Evolutionary conservation across 441 rosid species (phyloP).

Genomic region (Hura crepitans): DNA sequence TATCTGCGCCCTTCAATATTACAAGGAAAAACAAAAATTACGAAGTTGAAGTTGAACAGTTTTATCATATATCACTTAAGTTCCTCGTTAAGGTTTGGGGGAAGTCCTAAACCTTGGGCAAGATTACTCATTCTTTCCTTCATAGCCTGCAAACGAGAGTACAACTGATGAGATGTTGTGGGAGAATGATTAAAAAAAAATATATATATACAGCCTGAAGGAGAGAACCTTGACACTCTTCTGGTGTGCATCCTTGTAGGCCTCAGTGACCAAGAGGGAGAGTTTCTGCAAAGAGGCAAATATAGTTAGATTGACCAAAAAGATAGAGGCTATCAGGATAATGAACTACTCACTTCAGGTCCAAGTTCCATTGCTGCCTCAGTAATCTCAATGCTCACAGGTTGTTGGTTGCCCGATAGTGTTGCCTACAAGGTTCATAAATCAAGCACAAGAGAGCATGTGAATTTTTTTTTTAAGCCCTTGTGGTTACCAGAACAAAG

Average conservation of each 20-base stretch:
- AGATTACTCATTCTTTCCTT: conserved; percentile 92
- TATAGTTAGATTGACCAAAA: too few relatives aligned
- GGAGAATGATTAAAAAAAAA: not conserved
- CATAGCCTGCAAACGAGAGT: conserved; percentile 63
- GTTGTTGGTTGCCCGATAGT: conserved; percentile 86
- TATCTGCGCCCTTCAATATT: not conserved
- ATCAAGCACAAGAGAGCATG: too few relatives aligned
- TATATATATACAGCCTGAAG: too few relatives aligned
- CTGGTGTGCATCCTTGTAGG: conserved; percentile 91
- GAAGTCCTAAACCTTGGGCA: conserved; percentile 93
- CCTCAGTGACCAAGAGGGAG: conserved; percentile 70
- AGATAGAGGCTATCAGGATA: not conserved
- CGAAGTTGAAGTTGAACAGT: conserved; percentile 29
- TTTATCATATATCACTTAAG: conserved; percentile 31
- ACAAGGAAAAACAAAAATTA: conserved; percentile 11
- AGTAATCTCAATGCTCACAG: conserved; percentile 78
- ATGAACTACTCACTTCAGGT: conserved; percentile 52
- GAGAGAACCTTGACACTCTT: conserved; percentile 63
- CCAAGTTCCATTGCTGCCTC: conserved; percentile 95
- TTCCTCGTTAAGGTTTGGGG: conserved; percentile 68
- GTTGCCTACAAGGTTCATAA: conserved; percentile 45
- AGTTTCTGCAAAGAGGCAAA: conserved; percentile 52
- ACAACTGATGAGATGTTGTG: not conserved
- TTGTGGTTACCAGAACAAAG: not conserved
- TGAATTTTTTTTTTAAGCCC: not conserved